Base-by-base conservation (phyloP, 163 green algal species). In the Scenedesmus sp. region DNA sequence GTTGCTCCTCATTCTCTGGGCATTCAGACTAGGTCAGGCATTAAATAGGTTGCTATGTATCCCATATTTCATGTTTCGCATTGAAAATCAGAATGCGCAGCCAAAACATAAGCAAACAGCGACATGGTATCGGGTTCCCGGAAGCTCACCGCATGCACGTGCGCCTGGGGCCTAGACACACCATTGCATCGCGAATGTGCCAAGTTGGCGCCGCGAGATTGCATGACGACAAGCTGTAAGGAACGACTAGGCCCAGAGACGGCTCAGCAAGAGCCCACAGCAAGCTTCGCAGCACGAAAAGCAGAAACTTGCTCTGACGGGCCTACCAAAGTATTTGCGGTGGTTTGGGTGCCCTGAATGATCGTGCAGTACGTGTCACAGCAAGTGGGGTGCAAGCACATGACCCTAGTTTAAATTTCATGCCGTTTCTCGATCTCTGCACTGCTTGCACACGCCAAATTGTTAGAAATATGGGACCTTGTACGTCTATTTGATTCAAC, bases 111-210 rank as follows among this genome's bases (percentile, higher is more conserved):
- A 52, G 70, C 2, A 79, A 52, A 79, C 70, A 52, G 23, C 70
- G 70, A 79, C 70, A 79, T 79, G 70, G 34, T 46, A 13, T 52
- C 23, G 23, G 70, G 70, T 52, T 20, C 18, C 70, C 20, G 23
- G 20, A 52, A 79, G 70, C 70, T 79, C 23, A 79, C 70, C 70
- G 70, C 70, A 79, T 79, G 23, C 70, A 79, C 23, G 12, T 79
- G 23, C 3, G 70, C 23, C 70, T 46, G 70, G 23, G 70, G 70
- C 13, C 70, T 79, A 52, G 70, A 79, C 12, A 79, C 70, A 7
- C 23, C 70, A 52, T 52, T 79, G 70, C 70, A 79, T 79, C 70
- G 70, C 46, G 70, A 79, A 79, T 79, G 70, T 79, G 70, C 70
- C 70, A 79, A n/a, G 7, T 79, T 79, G 20, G 70, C 23, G 23